phyloP scores from a whole-genome alignment of 2,329 filamentous ascomycete genomes.

The Aphanoascus verrucosus region DNA sequence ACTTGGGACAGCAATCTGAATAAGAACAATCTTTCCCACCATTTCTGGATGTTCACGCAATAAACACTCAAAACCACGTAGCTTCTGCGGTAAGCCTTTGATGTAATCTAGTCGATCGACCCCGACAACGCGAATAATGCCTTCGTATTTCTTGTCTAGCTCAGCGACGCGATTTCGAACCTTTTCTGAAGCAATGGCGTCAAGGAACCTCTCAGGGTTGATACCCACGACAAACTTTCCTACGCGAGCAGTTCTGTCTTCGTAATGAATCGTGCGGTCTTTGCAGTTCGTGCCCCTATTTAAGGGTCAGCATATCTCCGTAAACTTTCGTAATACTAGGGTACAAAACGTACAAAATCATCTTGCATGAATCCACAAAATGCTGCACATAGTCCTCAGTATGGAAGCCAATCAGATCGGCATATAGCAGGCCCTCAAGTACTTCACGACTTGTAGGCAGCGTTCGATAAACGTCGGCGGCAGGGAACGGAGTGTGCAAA shows the following conservation, averaged over 20 bases:
- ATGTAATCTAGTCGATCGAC: constrained; percentile 86
- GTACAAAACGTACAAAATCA: constrained; percentile 53
- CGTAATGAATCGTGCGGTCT: constrained; percentile 72
- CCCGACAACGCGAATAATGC: constrained; percentile 89
- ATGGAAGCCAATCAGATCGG: constrained; percentile 91
- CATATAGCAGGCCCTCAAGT: constrained; percentile 74
- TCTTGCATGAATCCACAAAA: constrained; percentile 85
- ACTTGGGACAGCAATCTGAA: constrained; percentile 87
- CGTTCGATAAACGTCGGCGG: constrained; percentile 87
- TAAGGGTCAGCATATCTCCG: constrained; percentile 52
- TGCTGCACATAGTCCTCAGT: constrained; percentile 91
- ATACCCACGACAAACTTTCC: constrained; percentile 93
- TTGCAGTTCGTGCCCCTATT: constrained; percentile 75
- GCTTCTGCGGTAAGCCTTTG: constrained; percentile 81
- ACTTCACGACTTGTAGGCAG: constrained; percentile 81
- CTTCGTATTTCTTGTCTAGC: constrained; percentile 65
- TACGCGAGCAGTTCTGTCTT: constrained; percentile 69
- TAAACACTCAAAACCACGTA: constrained; percentile 88
- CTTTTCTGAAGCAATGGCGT: constrained; percentile 60
- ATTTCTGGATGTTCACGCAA: constrained; percentile 83
- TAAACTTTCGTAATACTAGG: background rate
- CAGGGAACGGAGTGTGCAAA: constrained; percentile 87
- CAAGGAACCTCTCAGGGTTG: constrained; percentile 77
- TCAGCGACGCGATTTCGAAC: constrained; percentile 61
- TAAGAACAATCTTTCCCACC: constrained; percentile 81